phyloP scores from a whole-genome alignment of 768 basidiomycete species.

The Pleurotus giganteus region DNA sequence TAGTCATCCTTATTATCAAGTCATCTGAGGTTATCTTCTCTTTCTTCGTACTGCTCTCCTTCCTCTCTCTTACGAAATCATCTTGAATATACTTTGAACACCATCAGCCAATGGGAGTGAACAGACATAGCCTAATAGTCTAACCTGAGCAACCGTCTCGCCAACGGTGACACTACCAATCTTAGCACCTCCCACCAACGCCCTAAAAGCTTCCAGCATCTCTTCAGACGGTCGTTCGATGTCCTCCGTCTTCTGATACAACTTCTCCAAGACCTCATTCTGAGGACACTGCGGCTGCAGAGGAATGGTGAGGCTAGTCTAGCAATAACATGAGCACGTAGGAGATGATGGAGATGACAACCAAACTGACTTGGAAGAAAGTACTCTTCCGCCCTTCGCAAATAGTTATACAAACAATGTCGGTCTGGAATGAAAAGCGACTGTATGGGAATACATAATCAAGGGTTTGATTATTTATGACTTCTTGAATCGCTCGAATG shows the following conservation, averaged over 20 bases:
- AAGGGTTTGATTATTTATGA: constrained; percentile 62
- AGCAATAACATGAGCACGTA: constrained; percentile 3
- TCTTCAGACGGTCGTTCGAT: constrained; percentile 45
- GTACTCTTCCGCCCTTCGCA: constrained; percentile 66
- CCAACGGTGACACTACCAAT: constrained; percentile 51
- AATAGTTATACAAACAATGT: constrained; percentile 63
- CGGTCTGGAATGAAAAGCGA: constrained; percentile 68
- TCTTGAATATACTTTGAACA: constrained; percentile 64
- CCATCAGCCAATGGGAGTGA: neutral
- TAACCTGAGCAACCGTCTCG: constrained; percentile 59
- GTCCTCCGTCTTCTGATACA: constrained; percentile 45
- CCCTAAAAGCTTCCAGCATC: constrained; percentile 53
- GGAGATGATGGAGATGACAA: neutral
- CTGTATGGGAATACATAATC: constrained; percentile 79
- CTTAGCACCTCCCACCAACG: constrained; percentile 60
- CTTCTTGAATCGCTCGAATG: constrained; percentile 59
- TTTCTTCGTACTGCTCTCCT: constrained; percentile 31
- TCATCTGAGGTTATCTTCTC: constrained; percentile 52
- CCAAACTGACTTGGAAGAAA: constrained; percentile 58
- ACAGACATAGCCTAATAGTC: constrained; percentile 9
- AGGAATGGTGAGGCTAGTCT: constrained; percentile 62
- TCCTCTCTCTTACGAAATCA: constrained; percentile 59
- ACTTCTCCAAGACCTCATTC: constrained; percentile 25
- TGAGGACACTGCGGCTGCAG: constrained; percentile 29
- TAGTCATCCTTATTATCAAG: constrained; percentile 62